phyloP scores from a whole-genome alignment of 2,329 filamentous ascomycete species.

The Passalora sequoiae region DNA sequence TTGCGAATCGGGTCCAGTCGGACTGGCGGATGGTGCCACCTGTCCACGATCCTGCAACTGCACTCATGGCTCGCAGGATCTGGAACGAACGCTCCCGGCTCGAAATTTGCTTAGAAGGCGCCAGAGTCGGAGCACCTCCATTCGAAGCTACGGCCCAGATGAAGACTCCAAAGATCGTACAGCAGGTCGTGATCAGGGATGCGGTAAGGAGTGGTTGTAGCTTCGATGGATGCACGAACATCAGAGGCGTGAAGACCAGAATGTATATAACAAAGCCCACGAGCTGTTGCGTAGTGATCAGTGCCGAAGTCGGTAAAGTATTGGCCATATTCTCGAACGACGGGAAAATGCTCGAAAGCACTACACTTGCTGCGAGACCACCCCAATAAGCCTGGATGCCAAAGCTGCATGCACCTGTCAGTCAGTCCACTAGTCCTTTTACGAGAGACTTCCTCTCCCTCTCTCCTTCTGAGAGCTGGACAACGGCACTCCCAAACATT shows the following conservation, averaged over 20 bases:
- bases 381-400: slow-evolving; percentile 24
- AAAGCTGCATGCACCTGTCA: too few species aligned
- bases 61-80: slow-evolving; percentile 3
- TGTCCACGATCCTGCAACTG: slow-evolving; percentile 4
- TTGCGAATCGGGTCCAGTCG: slow-evolving; percentile 6
- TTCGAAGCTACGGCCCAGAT: slow-evolving; percentile 5
- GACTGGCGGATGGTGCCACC: slow-evolving; percentile 1
- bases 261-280: slow-evolving; percentile 9
- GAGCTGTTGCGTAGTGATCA: slow-evolving; percentile 7
- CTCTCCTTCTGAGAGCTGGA: too few species aligned
- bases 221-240: slow-evolving; percentile 5
- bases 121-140: slow-evolving; percentile 2
- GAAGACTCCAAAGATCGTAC: slow-evolving; percentile 5
- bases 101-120: background rate
- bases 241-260: slow-evolving; percentile 4
- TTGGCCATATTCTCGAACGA: slow-evolving; percentile 22
- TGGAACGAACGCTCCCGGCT: background rate
- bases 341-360: slow-evolving; percentile 21
- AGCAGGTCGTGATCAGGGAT: background rate
- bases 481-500: too few species aligned
- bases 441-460: too few species aligned
- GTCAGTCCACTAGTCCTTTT: too few species aligned
- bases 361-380: slow-evolving; percentile 18
- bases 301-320: slow-evolving; percentile 18
- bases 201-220: slow-evolving; percentile 5